Evolutionary conservation across 23 red algal species (phyloP).

Genomic region (Gracilaria domingensis): DNA sequence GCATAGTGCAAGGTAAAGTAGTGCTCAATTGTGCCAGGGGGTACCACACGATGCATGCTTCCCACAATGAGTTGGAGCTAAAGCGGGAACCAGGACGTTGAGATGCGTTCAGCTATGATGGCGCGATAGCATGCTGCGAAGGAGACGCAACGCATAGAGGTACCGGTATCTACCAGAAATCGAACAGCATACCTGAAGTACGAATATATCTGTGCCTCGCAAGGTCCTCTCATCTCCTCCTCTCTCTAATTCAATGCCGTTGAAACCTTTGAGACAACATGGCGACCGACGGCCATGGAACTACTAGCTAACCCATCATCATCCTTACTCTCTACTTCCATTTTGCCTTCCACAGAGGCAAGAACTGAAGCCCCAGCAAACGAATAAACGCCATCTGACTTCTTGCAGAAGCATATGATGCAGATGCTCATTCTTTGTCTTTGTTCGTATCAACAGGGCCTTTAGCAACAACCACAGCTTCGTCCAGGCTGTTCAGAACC

Average conservation of each 20-base stretch:
- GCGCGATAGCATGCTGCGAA: too few relatives aligned
- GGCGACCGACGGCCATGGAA: constrained; percentile 2
- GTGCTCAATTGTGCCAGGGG: constrained; percentile 58
- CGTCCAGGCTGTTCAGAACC: constrained; percentile 13
- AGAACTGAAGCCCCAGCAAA: constrained; percentile 10
- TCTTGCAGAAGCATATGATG: constrained; percentile 10
- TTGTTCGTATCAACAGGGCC: background rate
- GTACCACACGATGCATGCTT: constrained; percentile 33
- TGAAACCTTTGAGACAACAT: constrained; percentile 19
- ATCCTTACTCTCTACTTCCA: background rate
- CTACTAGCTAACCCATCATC: background rate
- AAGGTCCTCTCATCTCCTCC: background rate
- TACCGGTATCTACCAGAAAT: too few relatives aligned
- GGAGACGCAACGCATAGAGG: too few relatives aligned
- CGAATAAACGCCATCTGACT: constrained; percentile 2
- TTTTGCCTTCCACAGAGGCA: background rate
- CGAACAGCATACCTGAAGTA: background rate
- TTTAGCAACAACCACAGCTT: constrained; percentile 14
- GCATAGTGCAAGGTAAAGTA: constrained; percentile 75
- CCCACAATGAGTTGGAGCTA: background rate
- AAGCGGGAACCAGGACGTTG: too few relatives aligned
- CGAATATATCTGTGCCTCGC: constrained; percentile 8
- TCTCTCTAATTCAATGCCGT: background rate
- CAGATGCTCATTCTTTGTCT: constrained; percentile 20
- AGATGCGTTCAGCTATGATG: too few relatives aligned